Conservation (phyloP, 2,329 filamentous ascomycete genomes). For the Hirsutella thompsonii region DNA sequence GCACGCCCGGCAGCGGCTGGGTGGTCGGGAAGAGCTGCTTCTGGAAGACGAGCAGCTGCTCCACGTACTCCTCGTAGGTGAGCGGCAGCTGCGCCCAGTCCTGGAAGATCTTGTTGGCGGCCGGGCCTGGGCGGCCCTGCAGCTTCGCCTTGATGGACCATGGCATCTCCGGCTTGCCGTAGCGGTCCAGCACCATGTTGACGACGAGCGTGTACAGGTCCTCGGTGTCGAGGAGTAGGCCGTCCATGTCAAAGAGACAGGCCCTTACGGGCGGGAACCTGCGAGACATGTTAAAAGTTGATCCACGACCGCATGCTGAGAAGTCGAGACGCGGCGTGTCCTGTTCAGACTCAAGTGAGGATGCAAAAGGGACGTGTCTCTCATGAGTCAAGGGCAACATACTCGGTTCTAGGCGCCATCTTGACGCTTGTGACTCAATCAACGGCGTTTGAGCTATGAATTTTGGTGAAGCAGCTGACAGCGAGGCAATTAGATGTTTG, state of each 20-base stretch:
- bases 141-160: conserved; percentile 92
- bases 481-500: no score
- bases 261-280: conserved; percentile 73
- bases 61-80: conserved; percentile 50
- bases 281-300: no score
- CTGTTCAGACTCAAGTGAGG: no score
- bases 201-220: conserved; percentile 76
- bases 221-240: conserved; percentile 86
- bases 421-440: no score
- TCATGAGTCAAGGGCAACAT: conserved; percentile 11
- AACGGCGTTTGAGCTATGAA: no score
- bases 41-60: conserved; percentile 51
- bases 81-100: conserved; percentile 83
- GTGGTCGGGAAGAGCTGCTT: conserved; percentile 57
- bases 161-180: conserved; percentile 62
- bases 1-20: conserved; percentile 69
- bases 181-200: conserved; percentile 68
- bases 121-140: conserved; percentile 42
- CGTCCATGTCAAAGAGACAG: conserved; percentile 98
- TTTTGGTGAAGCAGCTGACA: no score
- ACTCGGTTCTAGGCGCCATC: conserved; percentile 34
- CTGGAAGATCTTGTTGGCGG: conserved; percentile 44
- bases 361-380: no score
- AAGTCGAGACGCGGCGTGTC: no score
- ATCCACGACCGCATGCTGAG: no score